phyloP scores from a whole-genome alignment of 495 filamentous ascomycete species.

The Penicillium daleae region DNA sequence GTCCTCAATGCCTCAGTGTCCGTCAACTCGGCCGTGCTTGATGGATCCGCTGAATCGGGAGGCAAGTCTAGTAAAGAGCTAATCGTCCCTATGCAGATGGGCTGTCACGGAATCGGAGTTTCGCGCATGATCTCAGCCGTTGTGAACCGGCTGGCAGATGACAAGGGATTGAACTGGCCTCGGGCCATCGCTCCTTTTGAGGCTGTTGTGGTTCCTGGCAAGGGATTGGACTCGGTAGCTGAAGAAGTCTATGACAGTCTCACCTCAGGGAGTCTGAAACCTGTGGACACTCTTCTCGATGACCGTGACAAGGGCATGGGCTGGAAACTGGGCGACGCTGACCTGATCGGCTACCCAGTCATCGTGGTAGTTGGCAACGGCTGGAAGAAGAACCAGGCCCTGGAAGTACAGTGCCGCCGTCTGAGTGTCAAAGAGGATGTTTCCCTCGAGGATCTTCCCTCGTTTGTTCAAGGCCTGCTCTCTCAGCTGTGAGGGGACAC shows the following conservation, averaged over 20 bases:
- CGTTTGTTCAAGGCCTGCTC: constrained; percentile 47
- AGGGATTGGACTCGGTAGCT: constrained; percentile 49
- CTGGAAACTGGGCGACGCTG: constrained; percentile 89
- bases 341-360: constrained; percentile 85
- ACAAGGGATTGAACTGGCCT: constrained; percentile 87
- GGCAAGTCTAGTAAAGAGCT: constrained; percentile 27
- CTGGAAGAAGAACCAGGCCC: constrained; percentile 64
- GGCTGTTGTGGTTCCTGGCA: constrained; percentile 66
- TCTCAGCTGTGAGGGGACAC: constrained; percentile 37
- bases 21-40: constrained; percentile 35
- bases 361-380: constrained; percentile 75
- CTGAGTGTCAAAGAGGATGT: constrained; percentile 55
- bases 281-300: constrained; percentile 71
- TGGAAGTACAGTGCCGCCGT: constrained; percentile 80
- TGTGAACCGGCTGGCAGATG: constrained; percentile 71
- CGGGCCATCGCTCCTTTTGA: constrained; percentile 84
- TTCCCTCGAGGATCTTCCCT: constrained; percentile 37
- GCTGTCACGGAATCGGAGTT: constrained; percentile 93
- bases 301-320: constrained; percentile 70
- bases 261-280: constrained; percentile 17
- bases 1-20: constrained; percentile 68
- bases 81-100: constrained; percentile 77
- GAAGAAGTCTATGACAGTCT: constrained; percentile 66
- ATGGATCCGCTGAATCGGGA: constrained; percentile 18
- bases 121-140: constrained; percentile 89